Percentiles rank a stretch among this genome's conserved stretches.
These are phyloP conservation scores for Pouteria campechiana DNA, from an alignment of 179 eudicot species.

Conservation along the genomic window DNA sequence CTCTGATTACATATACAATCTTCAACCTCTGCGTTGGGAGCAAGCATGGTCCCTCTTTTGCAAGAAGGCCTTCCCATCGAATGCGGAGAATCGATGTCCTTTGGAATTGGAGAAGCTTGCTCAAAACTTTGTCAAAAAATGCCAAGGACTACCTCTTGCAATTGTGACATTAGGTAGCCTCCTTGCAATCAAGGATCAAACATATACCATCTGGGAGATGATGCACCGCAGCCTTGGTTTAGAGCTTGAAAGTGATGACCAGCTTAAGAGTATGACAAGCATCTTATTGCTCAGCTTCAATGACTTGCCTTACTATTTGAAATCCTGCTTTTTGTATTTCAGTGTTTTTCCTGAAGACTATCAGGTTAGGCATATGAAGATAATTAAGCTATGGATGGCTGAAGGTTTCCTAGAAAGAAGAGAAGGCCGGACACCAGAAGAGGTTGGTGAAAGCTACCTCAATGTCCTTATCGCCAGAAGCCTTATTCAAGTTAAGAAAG, in stretches of 20 bases:
- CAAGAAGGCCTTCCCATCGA: slow-evolving; percentile 23
- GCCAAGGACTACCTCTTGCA: slow-evolving; percentile 58
- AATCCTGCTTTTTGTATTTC: slow-evolving; percentile 26
- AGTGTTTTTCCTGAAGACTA: slow-evolving; percentile 40
- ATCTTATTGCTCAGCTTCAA: slow-evolving; percentile 11
- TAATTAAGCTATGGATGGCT: slow-evolving; percentile 53
- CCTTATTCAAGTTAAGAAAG: slow-evolving; percentile 32
- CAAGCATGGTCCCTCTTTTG: slow-evolving; percentile 33
- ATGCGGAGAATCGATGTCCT: slow-evolving; percentile 7
- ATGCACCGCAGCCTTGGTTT: slow-evolving; percentile 22
- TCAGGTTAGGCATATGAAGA: slow-evolving; percentile 21
- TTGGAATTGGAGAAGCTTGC: slow-evolving; percentile 19
- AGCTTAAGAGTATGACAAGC: slow-evolving; percentile 21
- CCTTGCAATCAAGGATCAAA: slow-evolving; percentile 22
- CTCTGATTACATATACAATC: slow-evolving; percentile 15
- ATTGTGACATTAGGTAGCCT: slow-evolving; percentile 48
- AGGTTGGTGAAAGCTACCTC: slow-evolving; percentile 26
- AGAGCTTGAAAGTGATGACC: slow-evolving; percentile 23
- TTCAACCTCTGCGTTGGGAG: slow-evolving; percentile 23
- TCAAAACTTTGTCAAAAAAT: slow-evolving; percentile 27
- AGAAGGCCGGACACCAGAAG: slow-evolving; percentile 29
- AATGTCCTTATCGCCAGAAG: slow-evolving; percentile 36
- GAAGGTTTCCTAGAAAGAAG: slow-evolving; percentile 34
- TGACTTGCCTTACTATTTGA: slow-evolving; percentile 19
- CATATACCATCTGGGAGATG: slow-evolving; percentile 34